A percentile compares a stretch with the other conserved stretches of the same genome.
Conservation (phyloP, 2,329 filamentous ascomycete species). For the Rutstroemia sydowiana region DNA sequence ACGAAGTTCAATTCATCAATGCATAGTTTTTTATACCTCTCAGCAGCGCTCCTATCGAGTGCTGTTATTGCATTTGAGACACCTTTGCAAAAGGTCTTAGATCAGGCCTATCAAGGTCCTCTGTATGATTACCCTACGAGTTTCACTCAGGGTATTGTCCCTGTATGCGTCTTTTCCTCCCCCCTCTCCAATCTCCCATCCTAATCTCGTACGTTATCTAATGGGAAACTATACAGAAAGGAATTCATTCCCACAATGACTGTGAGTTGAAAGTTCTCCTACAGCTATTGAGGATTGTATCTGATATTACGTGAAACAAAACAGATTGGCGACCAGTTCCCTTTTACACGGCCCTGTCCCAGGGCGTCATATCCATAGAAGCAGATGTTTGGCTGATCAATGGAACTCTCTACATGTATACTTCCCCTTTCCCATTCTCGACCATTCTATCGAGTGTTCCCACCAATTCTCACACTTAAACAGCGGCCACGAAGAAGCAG, state of each 20-base stretch:
- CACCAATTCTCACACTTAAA: neutral
- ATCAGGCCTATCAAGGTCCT: constrained; percentile 43
- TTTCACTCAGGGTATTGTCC: constrained; percentile 51
- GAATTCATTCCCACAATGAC: constrained; percentile 52
- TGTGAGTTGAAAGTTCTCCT: constrained; percentile 48
- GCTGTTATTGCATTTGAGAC: constrained; percentile 26
- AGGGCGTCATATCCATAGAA: constrained; percentile 22
- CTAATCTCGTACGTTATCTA: neutral
- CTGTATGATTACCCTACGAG: constrained; percentile 54
- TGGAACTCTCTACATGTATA: constrained; percentile 14
- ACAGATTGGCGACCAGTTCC: constrained; percentile 33
- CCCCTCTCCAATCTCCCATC: neutral
- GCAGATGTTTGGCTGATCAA: constrained; percentile 28
- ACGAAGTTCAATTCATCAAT: too few relatives aligned
- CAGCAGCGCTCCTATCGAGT: neutral
- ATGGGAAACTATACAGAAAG: constrained; percentile 33
- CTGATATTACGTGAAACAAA: constrained; percentile 39
- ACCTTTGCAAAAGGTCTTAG: constrained; percentile 47
- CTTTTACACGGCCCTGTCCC: constrained; percentile 24
- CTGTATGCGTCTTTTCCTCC: constrained; percentile 35
- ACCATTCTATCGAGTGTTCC: neutral
- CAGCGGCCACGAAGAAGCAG: constrained; percentile 24
- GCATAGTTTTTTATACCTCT: neutral
- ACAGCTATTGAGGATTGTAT: constrained; percentile 32
- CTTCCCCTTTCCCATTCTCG: neutral